A percentile compares a stretch with the other conserved stretches of the same genome.
These are phyloP conservation scores for Blastocladiella britannica DNA, from an alignment of 192 early-diverging fungal genomes.

Conservation along the genomic window DNA sequence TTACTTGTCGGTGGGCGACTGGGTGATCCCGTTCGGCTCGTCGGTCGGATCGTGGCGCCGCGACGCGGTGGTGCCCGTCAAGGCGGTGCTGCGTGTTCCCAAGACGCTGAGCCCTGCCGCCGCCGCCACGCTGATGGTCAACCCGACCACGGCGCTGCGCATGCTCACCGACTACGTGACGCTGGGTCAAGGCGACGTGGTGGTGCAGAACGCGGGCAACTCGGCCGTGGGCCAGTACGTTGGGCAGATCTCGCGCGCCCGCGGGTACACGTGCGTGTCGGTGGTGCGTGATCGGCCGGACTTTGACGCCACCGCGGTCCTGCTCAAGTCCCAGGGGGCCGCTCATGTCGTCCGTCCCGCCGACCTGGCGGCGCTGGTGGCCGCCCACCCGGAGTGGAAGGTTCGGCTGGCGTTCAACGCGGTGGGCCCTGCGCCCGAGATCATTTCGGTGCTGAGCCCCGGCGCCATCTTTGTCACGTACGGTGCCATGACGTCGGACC, in stretches of 20 bases:
- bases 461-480: constrained; percentile 58
- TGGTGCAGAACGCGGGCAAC: constrained; percentile 86
- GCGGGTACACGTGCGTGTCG: constrained; percentile 70
- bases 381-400: constrained; percentile 18
- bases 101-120: constrained; percentile 19
- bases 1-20: no score
- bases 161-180: constrained; percentile 67
- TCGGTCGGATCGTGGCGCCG: constrained; percentile 65
- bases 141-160: constrained; percentile 63
- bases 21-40: constrained; percentile 46
- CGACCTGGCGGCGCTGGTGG: constrained; percentile 30
- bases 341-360: constrained; percentile 56
- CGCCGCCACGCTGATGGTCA: constrained; percentile 68
- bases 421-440: constrained; percentile 51
- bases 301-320: constrained; percentile 25
- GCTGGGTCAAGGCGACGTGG: constrained; percentile 44
- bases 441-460: constrained; percentile 42
- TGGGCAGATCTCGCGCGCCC: constrained; percentile 58
- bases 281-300: constrained; percentile 58
- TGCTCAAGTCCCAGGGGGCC: constrained; percentile 34
- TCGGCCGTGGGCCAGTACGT: constrained; percentile 77
- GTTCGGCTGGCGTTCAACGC: constrained; percentile 65
- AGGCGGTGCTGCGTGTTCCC: constrained; percentile 14
- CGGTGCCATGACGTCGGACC: constrained; percentile 78
- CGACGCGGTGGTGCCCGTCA: constrained; percentile 27